Base-by-base conservation (phyloP, 2,329 filamentous ascomycete genomes). In the Monosporascus cannonballus region DNA sequence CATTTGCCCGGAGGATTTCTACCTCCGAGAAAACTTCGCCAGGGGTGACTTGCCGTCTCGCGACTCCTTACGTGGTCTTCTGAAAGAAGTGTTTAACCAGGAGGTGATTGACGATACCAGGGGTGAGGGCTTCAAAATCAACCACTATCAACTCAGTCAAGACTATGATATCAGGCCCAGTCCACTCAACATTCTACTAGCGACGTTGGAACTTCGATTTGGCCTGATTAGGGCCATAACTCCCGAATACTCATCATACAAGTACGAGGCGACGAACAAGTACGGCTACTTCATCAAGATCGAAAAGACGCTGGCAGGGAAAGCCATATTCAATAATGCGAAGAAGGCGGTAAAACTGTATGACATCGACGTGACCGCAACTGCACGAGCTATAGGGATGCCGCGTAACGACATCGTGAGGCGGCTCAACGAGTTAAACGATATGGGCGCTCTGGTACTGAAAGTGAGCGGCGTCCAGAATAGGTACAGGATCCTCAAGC, bases 171-270 rank as follows among this genome's bases (percentile, higher is more conserved):
- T 86, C 51, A 74, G 76, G 20, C 55, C 67, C 1, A 77, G 67
- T 3, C 72, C 77, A 0, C 67, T 85, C 6, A 68, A 69, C 39
- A 77, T 80, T 49, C 74, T 85, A 17, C 82, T 83, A 49, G 80
- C 82, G 0, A 75, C 79, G n/a, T 68, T 86, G 1, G 83, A 86
- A 60, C 69, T 86, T 4, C 76, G 75, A 3, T 84, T 82, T 54
- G 70, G 71, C 0, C 69, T 85, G 0, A 71, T 86, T 30, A 74
- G 83, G 22, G 80, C 76, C 17, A 77, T 74, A 18, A 85, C 76
- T 0, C 80, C 76, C 0, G 77, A 83, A 41, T 86, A 84, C 54
- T 76, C 72, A 7, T 69, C 73, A 1, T 85, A 85, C 63, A 73
- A 72, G 34, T 86, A 76, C 58, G 71, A 71, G 46, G 65, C 68